A percentile compares a stretch with the other conserved stretches of the same genome.
These are phyloP conservation scores for Lasiosphaeria miniovina DNA, from an alignment of 495 filamentous ascomycete genomes.

Conservation along the genomic window DNA sequence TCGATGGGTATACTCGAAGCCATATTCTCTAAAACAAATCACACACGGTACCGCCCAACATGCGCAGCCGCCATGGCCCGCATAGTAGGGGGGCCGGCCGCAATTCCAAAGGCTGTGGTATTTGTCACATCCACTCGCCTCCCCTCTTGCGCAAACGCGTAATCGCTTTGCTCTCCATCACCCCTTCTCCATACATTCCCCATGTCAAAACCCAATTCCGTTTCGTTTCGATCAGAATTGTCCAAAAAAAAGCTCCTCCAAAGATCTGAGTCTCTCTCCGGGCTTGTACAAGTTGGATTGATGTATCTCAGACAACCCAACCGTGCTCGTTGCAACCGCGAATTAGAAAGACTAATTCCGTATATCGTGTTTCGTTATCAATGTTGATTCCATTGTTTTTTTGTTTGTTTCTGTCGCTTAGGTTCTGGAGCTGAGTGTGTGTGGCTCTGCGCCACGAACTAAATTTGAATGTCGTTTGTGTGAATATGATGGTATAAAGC, in stretches of 20 bases:
- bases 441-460: not conserved
- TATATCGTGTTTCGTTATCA: not conserved
- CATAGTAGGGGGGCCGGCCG: too few relatives aligned
- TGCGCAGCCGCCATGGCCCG: not conserved
- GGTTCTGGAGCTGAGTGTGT: not conserved
- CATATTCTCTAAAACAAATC: conserved; percentile 2
- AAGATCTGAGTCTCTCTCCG: not conserved
- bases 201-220: not conserved
- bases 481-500: not conserved
- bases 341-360: not conserved
- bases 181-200: not conserved
- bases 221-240: not conserved
- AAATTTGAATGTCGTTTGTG: not conserved
- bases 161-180: conserved; percentile 1
- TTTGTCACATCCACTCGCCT: too few relatives aligned
- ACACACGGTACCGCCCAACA: not conserved
- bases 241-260: not conserved
- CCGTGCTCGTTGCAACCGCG: not conserved
- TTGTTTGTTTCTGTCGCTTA: too few relatives aligned
- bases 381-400: too few relatives aligned
- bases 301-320: not conserved
- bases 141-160: too few relatives aligned
- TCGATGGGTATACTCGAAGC: conserved; percentile 2
- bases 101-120: too few relatives aligned
- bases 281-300: not conserved